Base-by-base conservation (phyloP, 306 rosid species). In the Cicer judaicum region DNA sequence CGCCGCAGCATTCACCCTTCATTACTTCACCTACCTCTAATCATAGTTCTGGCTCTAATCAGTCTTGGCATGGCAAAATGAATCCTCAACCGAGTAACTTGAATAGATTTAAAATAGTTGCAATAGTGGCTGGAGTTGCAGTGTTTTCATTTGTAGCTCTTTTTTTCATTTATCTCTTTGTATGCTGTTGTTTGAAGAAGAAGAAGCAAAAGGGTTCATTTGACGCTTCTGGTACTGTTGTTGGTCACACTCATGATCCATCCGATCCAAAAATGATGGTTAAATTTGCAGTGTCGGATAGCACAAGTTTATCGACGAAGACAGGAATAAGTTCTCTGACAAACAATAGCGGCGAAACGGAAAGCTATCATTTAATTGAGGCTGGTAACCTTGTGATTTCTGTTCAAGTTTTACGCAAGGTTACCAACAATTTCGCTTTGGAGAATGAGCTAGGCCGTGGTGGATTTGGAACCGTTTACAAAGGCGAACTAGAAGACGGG, bases 381-480 rank as follows among this genome's bases (percentile, higher is more conserved):
- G 75, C 68, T 2, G 87, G 92, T 19, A 86, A 66, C 77, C 84
- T 83, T 42, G 62, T 76, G 8, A 83, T 88, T 48, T 84, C 96
- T 1, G 89, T 89, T 62, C 90, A 88, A 69, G 84, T 88, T 79
- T 86, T 92, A 13, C 85, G 89, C 36, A 81, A 85, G 80, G 91
- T 80, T 13, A 89, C 97, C 24, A 73, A 82, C 1, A 36, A 81
- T 61, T 92, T 89, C 57, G 79, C 90, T 14, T 72, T 86, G 0
- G 86, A 87, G 79, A 88, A 89, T 13, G 93, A 85, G 84, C 87
- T 92, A 7, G 97, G 96, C 57, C 87, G 68, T 4, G 97, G 96
- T 1, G 97, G 97, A 64, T 92, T 92, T 81, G 97, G 96, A 29
- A 86, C 89, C 8, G 97, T 92, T 76, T 92, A 89, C 79, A 88